Evolutionary conservation across 257 asterid species (phyloP), one percentile per base, ranked within the genome.

Genomic region (Paraleonurus japonicus): DNA sequence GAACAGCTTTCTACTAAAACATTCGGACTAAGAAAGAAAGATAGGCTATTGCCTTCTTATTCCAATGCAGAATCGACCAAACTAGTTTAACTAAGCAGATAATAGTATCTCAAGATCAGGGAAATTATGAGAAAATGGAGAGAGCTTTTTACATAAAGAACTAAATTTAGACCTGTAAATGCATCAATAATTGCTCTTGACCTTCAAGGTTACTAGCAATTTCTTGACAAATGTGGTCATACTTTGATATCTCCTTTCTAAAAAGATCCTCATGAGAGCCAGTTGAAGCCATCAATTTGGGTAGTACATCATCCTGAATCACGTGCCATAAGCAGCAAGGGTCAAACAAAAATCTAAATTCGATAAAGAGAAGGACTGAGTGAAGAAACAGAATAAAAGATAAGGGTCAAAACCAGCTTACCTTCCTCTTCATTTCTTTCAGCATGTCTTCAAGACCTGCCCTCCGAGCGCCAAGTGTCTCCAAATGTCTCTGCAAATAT

Each of bases 351-450:
- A 20, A 4, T 41, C 16, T 11, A 41, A 12, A 41, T 41, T 41
- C 48, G 16, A 12, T 41, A 41, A 41, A 11, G 9, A 41, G 48
- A 41, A 41, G 48, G 48, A 41, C 3, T 41, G 16, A 5, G 48
- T 41, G 3, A 11, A 41, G 5, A 41, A 41, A 12, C 16, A 41
- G 48, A 41, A 41, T 41, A 11, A 41, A 33, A 1, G 48, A 41
- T 41, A 41, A 11, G 53, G 50, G 60, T 45, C 59, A 47, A 51
- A 35, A 24, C 61, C 22, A 68, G 61, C 72, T 20, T 78, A 93
- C 98, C 96, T 90, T 89, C 81, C 97, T 86, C 82, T 93, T 93
- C 96, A 91, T 90, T 85, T 93, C 98, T 86, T 93, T 93, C 76
- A 93, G 89, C 98, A 90, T 90, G 79, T 93, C 98, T 79, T 93